Percentiles rank a stretch among this genome's conserved stretches.
phyloP scores from a whole-genome alignment of 139 green algal species.

The Mesotaenium endlicherianum region DNA sequence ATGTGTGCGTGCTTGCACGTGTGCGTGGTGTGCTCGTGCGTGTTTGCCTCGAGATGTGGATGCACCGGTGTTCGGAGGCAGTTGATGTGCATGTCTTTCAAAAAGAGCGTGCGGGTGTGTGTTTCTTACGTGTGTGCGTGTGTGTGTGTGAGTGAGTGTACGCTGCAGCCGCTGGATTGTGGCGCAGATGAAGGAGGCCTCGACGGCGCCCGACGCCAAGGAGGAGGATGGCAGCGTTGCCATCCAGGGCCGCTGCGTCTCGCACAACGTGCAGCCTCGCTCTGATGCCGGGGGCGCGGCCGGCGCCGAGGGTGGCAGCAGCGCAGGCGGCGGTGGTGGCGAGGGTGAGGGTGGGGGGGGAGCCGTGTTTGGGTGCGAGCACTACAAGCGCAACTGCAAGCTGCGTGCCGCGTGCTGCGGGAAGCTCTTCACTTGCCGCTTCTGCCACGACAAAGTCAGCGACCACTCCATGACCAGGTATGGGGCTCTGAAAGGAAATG shows the following conservation, averaged over 20 bases:
- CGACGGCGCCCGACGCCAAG: conserved; percentile 56
- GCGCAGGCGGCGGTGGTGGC: background rate
- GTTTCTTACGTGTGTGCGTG: background rate
- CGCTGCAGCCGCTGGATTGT: conserved; percentile 71
- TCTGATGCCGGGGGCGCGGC: too few species aligned
- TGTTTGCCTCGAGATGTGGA: background rate
- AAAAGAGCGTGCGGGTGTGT: too few species aligned
- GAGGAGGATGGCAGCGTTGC: background rate
- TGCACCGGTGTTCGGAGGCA: too few species aligned
- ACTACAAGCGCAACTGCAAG: conserved; percentile 65
- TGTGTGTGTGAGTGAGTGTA: background rate
- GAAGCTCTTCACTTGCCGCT: conserved; percentile 73
- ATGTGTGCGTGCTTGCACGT: background rate
- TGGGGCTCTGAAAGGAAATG: too few species aligned
- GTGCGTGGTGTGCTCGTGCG: background rate
- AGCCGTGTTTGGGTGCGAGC: conserved; percentile 69
- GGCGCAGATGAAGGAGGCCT: conserved; percentile 69
- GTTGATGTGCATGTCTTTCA: too few species aligned
- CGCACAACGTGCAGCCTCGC: too few species aligned
- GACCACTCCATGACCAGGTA: conserved; percentile 83
- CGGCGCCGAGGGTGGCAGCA: background rate
- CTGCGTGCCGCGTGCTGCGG: conserved; percentile 90
- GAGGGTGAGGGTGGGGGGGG: background rate
- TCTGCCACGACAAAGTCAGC: conserved; percentile 88
- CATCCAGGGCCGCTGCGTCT: background rate